Conservation (phyloP, 2,329 filamentous ascomycete species). For the Pseudocercospora fijiensis region DNA sequence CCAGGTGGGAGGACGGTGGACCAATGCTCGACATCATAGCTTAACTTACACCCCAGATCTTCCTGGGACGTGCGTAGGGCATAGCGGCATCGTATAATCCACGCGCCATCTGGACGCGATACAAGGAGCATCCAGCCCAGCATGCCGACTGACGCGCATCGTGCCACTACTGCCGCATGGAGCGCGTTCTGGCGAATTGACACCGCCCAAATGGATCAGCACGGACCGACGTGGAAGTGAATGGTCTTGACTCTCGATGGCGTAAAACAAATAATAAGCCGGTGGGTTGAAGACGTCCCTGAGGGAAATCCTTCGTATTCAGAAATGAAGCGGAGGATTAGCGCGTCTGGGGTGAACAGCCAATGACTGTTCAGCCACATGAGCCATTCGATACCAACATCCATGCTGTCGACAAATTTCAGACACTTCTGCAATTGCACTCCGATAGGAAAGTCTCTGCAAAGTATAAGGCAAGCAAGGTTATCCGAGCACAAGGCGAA, state of each 20-base stretch:
- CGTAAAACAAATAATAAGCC: background rate
- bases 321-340: background rate
- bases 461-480: too few species aligned
- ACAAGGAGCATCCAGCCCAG: background rate
- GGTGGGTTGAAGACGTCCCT: background rate
- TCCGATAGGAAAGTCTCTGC: too few species aligned
- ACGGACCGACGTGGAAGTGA: background rate
- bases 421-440: background rate
- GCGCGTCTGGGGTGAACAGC: background rate
- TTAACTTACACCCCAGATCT: background rate
- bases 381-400: too few species aligned
- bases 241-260: background rate
- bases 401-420: too few species aligned
- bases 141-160: background rate
- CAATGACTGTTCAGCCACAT: background rate
- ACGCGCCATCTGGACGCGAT: constrained; percentile 4
- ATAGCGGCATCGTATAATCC: constrained; percentile 2
- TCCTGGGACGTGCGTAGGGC: background rate
- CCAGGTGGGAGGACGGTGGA: background rate
- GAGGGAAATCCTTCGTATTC: background rate
- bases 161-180: too few species aligned
- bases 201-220: background rate
- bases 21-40: background rate
- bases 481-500: too few species aligned
- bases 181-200: background rate